A percentile compares a stretch with the other conserved stretches of the same genome.
phyloP scores from a whole-genome alignment of 2,329 filamentous ascomycete species.

The Lachnum nothofagi region DNA sequence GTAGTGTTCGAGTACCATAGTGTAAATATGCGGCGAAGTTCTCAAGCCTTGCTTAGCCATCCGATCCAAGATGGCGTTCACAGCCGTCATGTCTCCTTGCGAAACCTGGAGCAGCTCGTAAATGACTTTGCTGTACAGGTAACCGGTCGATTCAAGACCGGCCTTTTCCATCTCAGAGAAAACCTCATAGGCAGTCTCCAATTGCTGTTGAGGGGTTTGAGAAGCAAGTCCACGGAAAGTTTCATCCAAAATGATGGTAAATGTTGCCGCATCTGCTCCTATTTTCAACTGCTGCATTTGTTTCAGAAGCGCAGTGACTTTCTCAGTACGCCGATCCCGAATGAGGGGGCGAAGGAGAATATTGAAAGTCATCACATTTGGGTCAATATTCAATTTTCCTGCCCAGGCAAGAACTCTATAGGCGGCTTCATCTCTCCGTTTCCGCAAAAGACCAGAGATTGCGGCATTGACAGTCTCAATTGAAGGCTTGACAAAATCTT shows the following conservation, averaged over 20 bases:
- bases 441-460: constrained; percentile 55
- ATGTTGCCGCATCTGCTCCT: constrained; percentile 61
- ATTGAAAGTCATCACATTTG: constrained; percentile 56
- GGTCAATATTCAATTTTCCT: constrained; percentile 39
- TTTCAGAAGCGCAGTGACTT: constrained; percentile 49
- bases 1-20: constrained; percentile 65
- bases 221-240: constrained; percentile 41
- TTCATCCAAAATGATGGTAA: constrained; percentile 65
- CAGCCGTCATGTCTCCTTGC: constrained; percentile 39
- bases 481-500: constrained; percentile 50
- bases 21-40: constrained; percentile 64
- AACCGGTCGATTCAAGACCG: constrained; percentile 54
- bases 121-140: constrained; percentile 66
- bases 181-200: constrained; percentile 46
- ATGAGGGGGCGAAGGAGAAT: constrained; percentile 60
- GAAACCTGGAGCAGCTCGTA: constrained; percentile 49
- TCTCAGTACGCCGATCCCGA: constrained; percentile 41
- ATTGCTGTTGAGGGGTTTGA: constrained; percentile 45
- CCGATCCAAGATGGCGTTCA: constrained; percentile 57
- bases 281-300: constrained; percentile 55
- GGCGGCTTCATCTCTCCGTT: constrained; percentile 45
- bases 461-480: constrained; percentile 66
- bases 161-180: constrained; percentile 53
- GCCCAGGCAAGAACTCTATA: constrained; percentile 48
- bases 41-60: constrained; percentile 51